Evolutionary conservation across 768 basidiomycete genomes (phyloP), one percentile per base, ranked within the genome.

Genomic region (Holtermanniella nyarrowii): DNA sequence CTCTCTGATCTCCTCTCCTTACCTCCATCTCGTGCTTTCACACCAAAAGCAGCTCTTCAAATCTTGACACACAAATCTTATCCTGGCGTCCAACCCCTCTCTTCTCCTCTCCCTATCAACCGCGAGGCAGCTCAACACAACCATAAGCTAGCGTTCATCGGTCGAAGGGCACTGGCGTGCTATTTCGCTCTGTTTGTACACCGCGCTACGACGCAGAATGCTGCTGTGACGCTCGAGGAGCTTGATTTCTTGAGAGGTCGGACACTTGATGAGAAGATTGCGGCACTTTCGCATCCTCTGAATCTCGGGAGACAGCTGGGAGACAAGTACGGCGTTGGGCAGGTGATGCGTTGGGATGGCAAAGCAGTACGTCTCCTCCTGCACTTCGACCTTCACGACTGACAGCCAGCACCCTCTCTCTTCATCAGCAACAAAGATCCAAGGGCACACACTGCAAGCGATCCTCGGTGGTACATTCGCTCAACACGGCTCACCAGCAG

Each of bases 21-120:
- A 1, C 64, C 67, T 5, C 45, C 60, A 13, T 42, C 56, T 11
- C 54, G 54, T n/a, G 49, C 52, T 42, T 66, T 71, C 53, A 58
- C 68, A 16, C 62, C 63, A 1, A 43, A 49, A n/a, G 58, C 69
- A 7, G 59, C 68, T 4, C 55, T 71, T 2, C 68, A 66, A 39
- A 66, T 68, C 46, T 52, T 71, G 16, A 71, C 69, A 1, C 69
- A 71, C 51, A 69, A 69, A 63, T 69, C 68, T 39, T 71, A 63
- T 46, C 56, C 61, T n/a, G 61, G 58, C 46, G 58, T 56, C 5
- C 67, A 71, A 25, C 42, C 56, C n/a, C 56, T 68, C 42, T 58
- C 60, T 4, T 56, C 52, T 47, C 47, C 52, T 12, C 41, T 22
- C 18, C 25, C 47, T 16, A 14, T 25, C 21, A 25, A 21, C 42